Base-by-base conservation (phyloP, 768 basidiomycete genomes). In the Phanerochaete carnosa region DNA sequence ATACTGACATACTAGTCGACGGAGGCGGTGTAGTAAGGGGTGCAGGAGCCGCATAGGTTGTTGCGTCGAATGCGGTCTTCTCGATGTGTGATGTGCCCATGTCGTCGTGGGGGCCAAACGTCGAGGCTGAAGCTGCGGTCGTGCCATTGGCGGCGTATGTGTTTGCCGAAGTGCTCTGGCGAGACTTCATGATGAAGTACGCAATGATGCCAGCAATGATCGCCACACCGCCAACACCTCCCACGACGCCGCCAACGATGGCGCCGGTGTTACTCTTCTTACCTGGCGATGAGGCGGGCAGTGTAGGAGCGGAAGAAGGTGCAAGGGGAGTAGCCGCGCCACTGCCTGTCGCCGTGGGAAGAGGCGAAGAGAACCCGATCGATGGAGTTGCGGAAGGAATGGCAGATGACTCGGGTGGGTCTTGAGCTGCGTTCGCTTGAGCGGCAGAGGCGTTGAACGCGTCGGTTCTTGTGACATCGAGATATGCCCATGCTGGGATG, bases 401-500 rank as follows among this genome's bases (percentile, higher is more conserved):
- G 2, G 60, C 55, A n/a, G 61, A 35, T 3, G 62, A 63, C 19
- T 59, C 58, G 28, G 62, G 39, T 2, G 45, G 52, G n/a, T 49
- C 35, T 11, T 32, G n/a, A 6, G 28, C n/a, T 16, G 57, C 51
- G 32, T 32, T 33, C 2, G 52, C 39, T 33, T 63, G 28, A 15
- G 62, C 62, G 16, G 57, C 62, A n/a, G 58, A 49, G 28, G 28
- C 54, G 51, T 63, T 63, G 58, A 63, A 63, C 19, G 50, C 32
- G 39, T 59, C 62, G 19, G 58, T 23, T 66, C 80, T 79, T 66
- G 75, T 69, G 23, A 87, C 80, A 58, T 85, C 79, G 33, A 82
- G 71, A 61, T 81, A 89, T 13, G 86, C 86, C 87, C 87, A 89
- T 12, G 78, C 79, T 9, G 86, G 87, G 22, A 88, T 76, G 12